Evolutionary conservation across 1,284 basidiomycete species (phyloP), one percentile per base, ranked within the genome.

Genomic region (Coniferiporia weirii): DNA sequence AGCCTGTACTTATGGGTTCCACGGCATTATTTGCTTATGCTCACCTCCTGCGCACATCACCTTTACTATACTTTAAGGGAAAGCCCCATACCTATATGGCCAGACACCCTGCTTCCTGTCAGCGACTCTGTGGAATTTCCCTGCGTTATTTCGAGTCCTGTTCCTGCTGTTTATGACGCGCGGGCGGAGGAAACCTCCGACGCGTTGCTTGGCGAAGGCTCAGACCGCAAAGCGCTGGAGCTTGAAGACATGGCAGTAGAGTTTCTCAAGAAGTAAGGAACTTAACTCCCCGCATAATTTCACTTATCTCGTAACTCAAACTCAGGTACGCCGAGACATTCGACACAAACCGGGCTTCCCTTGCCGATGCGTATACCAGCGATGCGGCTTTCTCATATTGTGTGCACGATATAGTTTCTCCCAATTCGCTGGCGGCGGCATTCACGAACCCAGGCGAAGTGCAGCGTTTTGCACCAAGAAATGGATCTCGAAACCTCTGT

Each of bases 221-320:
- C 53, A 19, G 54, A 60, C 17, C 27, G 27, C 8, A 47, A 57
- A 40, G 57, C 54, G 22, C 32, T 32, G 4, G 59, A 60, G 38
- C 45, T 62, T 10, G 61, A 62, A 56, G 53, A 59, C 40, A 35
- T 48, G 47, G 57, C 57, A 12, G 35, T 59, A 15, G 61, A 62
- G 5, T 62, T 51, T 48, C 27, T 62, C 8, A 56, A 35, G n/a
- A 44, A 48, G 56, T 62, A 52, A 27, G 50, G 8, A 17, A n/a
- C n/a, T n/a, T n/a, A n/a, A n/a, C 27, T 17, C 13, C 7, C 43
- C n/a, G n/a, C 46, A n/a, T n/a, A 19, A 15, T 35, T 36, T 12
- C 32, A 20, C 9, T 7, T n/a, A 13, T 22, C 36, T 4, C 19
- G 22, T 10, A 12, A 10, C 36, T 52, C 22, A 34, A 13, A 52